phyloP scores from a whole-genome alignment of 176 grass and related monocot species.

The bread wheat (Triticum aestivum) region IWGSC_CS_RefSeq_v2.1 NC_057810.1:442008787-442009286 shows the following conservation, averaged over 20 bases:
- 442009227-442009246: too few species aligned
- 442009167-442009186: too few species aligned
- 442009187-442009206: too few species aligned
- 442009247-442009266: too few species aligned
- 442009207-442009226: too few species aligned
- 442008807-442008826: constrained; percentile 74
- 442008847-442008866: constrained; percentile 82
- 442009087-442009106: too few species aligned
- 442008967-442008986: constrained; percentile 45
- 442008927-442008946: constrained; percentile 49
- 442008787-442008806: constrained; percentile 68
- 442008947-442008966: constrained; percentile 47
- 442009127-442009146: too few species aligned
- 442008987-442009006: not conserved
- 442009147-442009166: too few species aligned
- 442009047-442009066: too few species aligned
- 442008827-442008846: constrained; percentile 57
- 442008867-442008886: constrained; percentile 66
- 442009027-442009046: not conserved
- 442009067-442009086: too few species aligned
- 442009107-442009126: too few species aligned
- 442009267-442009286: too few species aligned
- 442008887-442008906: constrained; percentile 56
- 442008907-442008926: constrained; percentile 59
- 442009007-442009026: not conserved